Base-by-base conservation (phyloP, 805 yeast species). In the Jamesozyma hellenica region DNA sequence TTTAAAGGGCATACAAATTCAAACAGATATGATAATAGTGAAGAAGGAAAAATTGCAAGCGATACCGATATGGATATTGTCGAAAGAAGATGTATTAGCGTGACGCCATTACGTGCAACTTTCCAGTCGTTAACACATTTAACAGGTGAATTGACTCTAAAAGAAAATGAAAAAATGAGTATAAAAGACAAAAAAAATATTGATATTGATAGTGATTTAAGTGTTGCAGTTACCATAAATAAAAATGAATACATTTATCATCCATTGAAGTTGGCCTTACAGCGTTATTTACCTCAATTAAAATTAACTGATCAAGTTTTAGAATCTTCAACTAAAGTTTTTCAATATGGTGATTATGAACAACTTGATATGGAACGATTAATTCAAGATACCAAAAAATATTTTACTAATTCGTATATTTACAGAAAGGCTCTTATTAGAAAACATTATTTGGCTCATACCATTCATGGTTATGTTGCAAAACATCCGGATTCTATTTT, bases 331-430 rank as follows among this genome's bases (percentile, higher is more conserved):
- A 44, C 43, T 0, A 73, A 68, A 44, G 59, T 75, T 0, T 77
- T 84, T 50, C 95, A 86, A 43, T 87, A 77, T 57, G 88, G 86
- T 15, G 97, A 90, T 40, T 90, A 90, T 58, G 98, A 90, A 56
- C 86, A 82, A 35, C 61, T 87, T 17, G 83, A 88, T 52, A 73
- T 87, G 53, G 96, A 88, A 49, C 64, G 66, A 51, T 41, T 59
- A 15, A 57, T 65, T 18, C 65, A 71, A 0, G 40, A 48, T 11
- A 26, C 26, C 8, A 39, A 48, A 2, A 63, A 66, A 21, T 88
- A 87, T 58, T 64, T 76, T 40, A 68, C 82, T 2, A 84, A 88
- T 45, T 77, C 95, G 2, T 90, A 85, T 58, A 75, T 87, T 32
- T 90, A 82, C 59, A 70, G 98, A 50, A 92, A 92, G 56, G 95